These are phyloP conservation scores for Heimioporus sp. DNA, from an alignment of 768 basidiomycete species.

Conservation along the genomic window DNA sequence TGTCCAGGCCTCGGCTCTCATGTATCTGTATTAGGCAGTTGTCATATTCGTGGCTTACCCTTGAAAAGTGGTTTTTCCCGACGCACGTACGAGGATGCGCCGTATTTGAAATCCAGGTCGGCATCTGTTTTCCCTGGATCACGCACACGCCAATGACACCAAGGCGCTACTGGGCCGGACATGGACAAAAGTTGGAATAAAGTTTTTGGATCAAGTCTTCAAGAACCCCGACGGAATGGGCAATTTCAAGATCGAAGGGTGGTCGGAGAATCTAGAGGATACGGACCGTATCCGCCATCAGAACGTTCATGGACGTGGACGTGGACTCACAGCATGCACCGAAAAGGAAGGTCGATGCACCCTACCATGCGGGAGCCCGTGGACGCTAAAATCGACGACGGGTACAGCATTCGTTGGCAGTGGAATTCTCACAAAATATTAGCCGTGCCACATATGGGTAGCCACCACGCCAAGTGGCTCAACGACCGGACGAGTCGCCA, in stretches of 20 bases:
- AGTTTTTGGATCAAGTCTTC: neutral
- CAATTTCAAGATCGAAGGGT: neutral
- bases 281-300: no score
- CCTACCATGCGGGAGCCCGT: neutral
- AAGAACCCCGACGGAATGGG: neutral
- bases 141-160: no score
- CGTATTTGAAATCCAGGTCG: slow-evolving; percentile 17
- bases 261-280: no score
- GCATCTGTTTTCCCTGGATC: no score
- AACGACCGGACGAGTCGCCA: neutral
- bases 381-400: neutral
- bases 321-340: neutral
- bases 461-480: neutral
- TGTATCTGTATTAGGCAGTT: neutral
- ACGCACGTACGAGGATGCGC: no score
- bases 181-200: no score
- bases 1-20: slow-evolving; percentile 3
- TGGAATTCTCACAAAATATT: neutral
- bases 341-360: neutral
- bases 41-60: neutral
- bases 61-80: no score
- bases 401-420: no score
- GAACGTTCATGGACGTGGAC: no score
- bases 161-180: no score
- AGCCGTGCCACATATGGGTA: neutral